These are phyloP conservation scores for Fusarium redolens DNA, from an alignment of 2,329 filamentous ascomycete species.

Conservation along the genomic window DNA sequence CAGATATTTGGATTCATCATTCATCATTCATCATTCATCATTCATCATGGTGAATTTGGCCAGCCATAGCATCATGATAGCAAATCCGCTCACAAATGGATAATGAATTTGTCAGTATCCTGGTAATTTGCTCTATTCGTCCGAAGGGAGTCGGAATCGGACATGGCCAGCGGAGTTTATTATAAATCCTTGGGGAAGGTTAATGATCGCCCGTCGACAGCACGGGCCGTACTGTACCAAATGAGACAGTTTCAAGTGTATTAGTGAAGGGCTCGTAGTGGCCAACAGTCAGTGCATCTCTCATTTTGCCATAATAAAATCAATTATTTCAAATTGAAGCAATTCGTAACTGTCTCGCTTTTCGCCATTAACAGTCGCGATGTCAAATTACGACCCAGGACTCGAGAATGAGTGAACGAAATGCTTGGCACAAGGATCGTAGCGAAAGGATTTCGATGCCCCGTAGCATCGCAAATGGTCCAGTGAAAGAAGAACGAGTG, in stretches of 20 bases:
- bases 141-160: conserved; percentile 8
- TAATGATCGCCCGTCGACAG: conserved; percentile 19
- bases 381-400: not conserved
- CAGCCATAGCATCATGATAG: not conserved
- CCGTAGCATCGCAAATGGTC: conserved; percentile 9
- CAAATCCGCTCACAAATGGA: conserved; percentile 1
- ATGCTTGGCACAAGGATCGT: conserved; percentile 1
- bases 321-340: not conserved
- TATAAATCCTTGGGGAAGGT: conserved; percentile 13
- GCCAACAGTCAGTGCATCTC: not conserved
- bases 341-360: not conserved
- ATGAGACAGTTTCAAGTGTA: conserved; percentile 35
- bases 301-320: not conserved
- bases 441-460: conserved; percentile 18
- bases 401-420: not conserved
- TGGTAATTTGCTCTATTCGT: not conserved
- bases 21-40: not conserved
- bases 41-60: not conserved
- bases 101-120: conserved; percentile 15
- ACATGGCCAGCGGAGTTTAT: conserved; percentile 32
- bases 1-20: not conserved
- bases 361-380: conserved; percentile 1
- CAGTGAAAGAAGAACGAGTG: conserved; percentile 18
- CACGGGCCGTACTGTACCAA: conserved; percentile 15
- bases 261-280: conserved; percentile 8